Evolutionary conservation across 2,329 filamentous ascomycete species (phyloP).

Genomic region (Mycosphaerella sp.): DNA sequence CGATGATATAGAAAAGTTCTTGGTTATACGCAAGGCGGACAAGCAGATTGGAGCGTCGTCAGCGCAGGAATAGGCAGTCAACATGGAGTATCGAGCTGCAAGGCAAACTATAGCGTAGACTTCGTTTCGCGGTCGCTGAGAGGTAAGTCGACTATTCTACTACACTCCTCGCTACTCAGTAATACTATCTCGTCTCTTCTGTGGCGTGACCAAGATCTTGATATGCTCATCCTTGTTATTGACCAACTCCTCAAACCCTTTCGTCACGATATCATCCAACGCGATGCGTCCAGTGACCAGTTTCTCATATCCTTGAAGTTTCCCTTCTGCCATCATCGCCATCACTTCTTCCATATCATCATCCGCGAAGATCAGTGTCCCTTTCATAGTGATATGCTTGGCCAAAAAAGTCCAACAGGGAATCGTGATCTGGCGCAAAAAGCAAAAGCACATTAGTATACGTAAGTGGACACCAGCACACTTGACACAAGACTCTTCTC

Average conservation of each 20-base stretch:
- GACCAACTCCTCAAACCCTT: conserved; percentile 17
- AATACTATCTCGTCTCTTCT: not conserved
- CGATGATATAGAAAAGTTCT: too few species aligned
- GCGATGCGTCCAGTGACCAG: conserved; percentile 18
- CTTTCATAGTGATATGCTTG: conserved; percentile 21
- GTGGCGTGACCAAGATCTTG: conserved; percentile 19
- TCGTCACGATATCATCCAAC: conserved; percentile 15
- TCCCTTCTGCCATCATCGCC: conserved; percentile 15
- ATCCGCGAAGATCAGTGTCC: conserved; percentile 17
- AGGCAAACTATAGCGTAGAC: too few species aligned
- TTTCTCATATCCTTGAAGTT: conserved; percentile 15
- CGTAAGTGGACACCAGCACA: too few species aligned
- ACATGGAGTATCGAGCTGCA: too few species aligned
- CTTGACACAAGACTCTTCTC: too few species aligned
- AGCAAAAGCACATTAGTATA: not conserved
- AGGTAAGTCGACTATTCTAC: too few species aligned
- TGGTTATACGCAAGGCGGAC: too few species aligned
- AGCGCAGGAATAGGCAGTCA: too few species aligned
- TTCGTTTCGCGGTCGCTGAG: too few species aligned
- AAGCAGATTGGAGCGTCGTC: too few species aligned
- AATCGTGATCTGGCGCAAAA: conserved; percentile 10
- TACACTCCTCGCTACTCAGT: not conserved
- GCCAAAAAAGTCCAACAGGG: conserved; percentile 15
- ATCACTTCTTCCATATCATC: conserved; percentile 16
- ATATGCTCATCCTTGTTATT: conserved; percentile 18